Evolutionary conservation across 805 yeast genomes (phyloP).

Genomic region (Myxozyma neotropica): DNA sequence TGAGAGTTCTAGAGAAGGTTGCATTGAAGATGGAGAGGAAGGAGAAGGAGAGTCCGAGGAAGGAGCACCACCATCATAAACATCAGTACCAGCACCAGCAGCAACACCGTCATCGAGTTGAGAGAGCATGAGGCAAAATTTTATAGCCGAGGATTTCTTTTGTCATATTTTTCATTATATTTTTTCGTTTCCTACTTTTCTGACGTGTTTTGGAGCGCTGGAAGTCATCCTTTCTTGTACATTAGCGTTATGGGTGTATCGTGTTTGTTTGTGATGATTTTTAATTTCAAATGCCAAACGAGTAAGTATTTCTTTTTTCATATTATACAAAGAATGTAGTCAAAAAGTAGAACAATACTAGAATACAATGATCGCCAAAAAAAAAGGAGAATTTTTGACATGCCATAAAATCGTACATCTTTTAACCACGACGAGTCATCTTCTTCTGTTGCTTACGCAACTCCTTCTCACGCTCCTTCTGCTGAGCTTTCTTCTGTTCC

Average conservation of each 20-base stretch:
- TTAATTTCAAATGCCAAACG: too few relatives aligned
- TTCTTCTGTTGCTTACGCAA: constrained; percentile 68
- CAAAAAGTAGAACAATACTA: background rate
- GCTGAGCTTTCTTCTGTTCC: constrained; percentile 76
- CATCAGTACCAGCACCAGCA: background rate
- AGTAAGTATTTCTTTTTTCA: too few relatives aligned
- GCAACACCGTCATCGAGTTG: background rate
- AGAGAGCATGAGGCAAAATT: too few relatives aligned
- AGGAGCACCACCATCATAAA: background rate
- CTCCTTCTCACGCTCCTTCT: constrained; percentile 78
- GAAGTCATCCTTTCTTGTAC: too few relatives aligned
- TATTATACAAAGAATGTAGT: background rate
- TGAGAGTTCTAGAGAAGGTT: constrained; percentile 22
- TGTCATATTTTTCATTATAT: too few relatives aligned
- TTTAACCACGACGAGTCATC: constrained; percentile 49
- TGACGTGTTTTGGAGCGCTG: too few relatives aligned
- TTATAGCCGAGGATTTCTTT: too few relatives aligned
- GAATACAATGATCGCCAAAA: background rate
- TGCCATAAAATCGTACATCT: too few relatives aligned
- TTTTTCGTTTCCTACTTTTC: too few relatives aligned
- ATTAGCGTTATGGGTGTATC: too few relatives aligned
- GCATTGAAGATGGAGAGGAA: constrained; percentile 20
- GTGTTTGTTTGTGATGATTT: too few relatives aligned
- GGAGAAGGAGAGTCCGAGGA: background rate
- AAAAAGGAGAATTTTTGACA: background rate